Percentiles rank a stretch among this genome's conserved stretches.
Evolutionary conservation across 2,329 filamentous ascomycete genomes (phyloP).

Genomic region (Pyricularia grisea): DNA sequence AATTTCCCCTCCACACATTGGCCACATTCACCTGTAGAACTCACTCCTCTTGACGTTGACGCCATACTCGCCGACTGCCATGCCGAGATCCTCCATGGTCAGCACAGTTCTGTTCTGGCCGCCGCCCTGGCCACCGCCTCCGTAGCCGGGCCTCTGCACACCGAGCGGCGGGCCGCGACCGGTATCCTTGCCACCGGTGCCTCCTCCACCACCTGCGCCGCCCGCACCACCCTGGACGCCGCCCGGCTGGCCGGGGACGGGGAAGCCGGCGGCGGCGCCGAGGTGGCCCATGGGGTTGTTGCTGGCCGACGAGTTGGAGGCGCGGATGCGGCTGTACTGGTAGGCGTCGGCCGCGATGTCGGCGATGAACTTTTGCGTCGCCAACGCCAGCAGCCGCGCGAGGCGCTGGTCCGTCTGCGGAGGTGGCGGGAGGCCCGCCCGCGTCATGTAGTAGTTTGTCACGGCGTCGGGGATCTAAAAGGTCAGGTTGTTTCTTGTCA

Average conservation of each 20-base stretch:
- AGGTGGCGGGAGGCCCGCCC: slow-evolving; percentile 86
- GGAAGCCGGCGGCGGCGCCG: slow-evolving; percentile 59
- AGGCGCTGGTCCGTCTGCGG: slow-evolving; percentile 85
- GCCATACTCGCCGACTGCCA: slow-evolving; percentile 96
- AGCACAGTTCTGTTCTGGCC: slow-evolving; percentile 87
- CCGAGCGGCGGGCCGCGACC: slow-evolving; percentile 50
- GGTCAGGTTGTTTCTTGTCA: neutral
- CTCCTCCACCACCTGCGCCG: slow-evolving; percentile 37
- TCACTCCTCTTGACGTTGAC: slow-evolving; percentile 96
- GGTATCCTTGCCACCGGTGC: slow-evolving; percentile 40
- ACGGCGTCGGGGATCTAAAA: slow-evolving; percentile 92
- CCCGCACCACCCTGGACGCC: slow-evolving; percentile 25
- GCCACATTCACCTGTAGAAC: slow-evolving; percentile 67
- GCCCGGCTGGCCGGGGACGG: slow-evolving; percentile 38
- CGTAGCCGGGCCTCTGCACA: slow-evolving; percentile 69
- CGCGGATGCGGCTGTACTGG: slow-evolving; percentile 91
- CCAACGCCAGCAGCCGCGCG: slow-evolving; percentile 85
- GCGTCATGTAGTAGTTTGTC: slow-evolving; percentile 95
- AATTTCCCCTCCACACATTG: neutral
- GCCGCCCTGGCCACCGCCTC: slow-evolving; percentile 81
- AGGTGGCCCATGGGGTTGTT: slow-evolving; percentile 89
- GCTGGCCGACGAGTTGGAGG: slow-evolving; percentile 75
- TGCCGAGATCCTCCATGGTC: slow-evolving; percentile 97
- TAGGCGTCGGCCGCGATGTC: slow-evolving; percentile 97
- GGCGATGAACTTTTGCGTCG: slow-evolving; percentile 98